Conservation (phyloP, 495 filamentous ascomycete species). For the Penicillium atrosanguineum region DNA sequence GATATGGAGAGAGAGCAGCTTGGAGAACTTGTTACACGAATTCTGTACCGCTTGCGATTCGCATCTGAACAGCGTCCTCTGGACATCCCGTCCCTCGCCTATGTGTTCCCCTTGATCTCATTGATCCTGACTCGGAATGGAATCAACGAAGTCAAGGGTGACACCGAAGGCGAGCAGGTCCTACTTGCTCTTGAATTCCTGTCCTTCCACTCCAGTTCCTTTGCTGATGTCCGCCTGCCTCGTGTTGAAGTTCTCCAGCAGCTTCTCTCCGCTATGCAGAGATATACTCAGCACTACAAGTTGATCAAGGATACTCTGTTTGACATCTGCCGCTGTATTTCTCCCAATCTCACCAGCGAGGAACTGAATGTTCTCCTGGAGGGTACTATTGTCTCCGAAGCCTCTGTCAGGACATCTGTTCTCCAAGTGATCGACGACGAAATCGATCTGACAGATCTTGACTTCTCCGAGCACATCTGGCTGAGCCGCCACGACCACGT, state of each 20-base stretch:
- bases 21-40: slow-evolving; percentile 80
- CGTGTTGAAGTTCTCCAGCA: slow-evolving; percentile 66
- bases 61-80: slow-evolving; percentile 88
- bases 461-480: slow-evolving; percentile 90
- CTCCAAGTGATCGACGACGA: slow-evolving; percentile 89
- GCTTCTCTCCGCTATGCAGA: slow-evolving; percentile 79
- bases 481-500: slow-evolving; percentile 86
- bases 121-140: slow-evolving; percentile 73
- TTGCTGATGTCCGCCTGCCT: slow-evolving; percentile 68
- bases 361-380: slow-evolving; percentile 71
- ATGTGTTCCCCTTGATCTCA: slow-evolving; percentile 79
- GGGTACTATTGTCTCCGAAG: slow-evolving; percentile 73
- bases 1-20: slow-evolving; percentile 75
- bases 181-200: slow-evolving; percentile 88
- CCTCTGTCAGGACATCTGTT: slow-evolving; percentile 77
- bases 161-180: slow-evolving; percentile 84
- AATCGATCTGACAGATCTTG: slow-evolving; percentile 81
- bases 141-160: slow-evolving; percentile 58
- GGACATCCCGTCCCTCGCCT: slow-evolving; percentile 79
- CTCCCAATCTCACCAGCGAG: slow-evolving; percentile 63
- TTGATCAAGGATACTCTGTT: slow-evolving; percentile 85
- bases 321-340: slow-evolving; percentile 77
- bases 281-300: slow-evolving; percentile 90
- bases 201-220: slow-evolving; percentile 78
- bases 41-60: slow-evolving; percentile 87